Percentiles rank a stretch among this genome's conserved stretches.
phyloP scores from a whole-genome alignment of 257 asterid genomes.

The Osmanthus fragrans region DNA sequence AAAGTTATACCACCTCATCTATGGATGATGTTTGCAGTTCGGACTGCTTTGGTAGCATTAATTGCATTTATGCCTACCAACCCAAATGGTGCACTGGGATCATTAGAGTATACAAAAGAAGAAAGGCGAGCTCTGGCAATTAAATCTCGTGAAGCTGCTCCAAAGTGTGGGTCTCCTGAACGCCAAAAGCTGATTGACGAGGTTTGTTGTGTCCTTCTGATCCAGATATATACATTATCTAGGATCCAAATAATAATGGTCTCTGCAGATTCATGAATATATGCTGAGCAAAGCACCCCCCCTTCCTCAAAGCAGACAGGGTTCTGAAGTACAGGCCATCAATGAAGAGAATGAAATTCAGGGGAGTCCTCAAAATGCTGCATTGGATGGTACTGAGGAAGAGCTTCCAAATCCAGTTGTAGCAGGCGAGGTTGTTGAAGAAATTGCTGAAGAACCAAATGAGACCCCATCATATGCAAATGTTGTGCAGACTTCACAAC shows the following conservation, averaged over 20 bases:
- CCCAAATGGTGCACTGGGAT: slow-evolving; percentile 90
- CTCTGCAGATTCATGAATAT: slow-evolving; percentile 68
- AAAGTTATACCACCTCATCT: not conserved
- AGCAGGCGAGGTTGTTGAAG: slow-evolving; percentile 37
- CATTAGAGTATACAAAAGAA: slow-evolving; percentile 75
- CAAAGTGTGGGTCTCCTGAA: slow-evolving; percentile 65
- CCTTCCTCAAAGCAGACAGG: slow-evolving; percentile 45
- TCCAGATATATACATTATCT: not conserved
- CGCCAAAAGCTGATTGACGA: slow-evolving; percentile 83
- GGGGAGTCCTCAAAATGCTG: slow-evolving; percentile 33
- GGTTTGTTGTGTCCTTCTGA: slow-evolving; percentile 36
- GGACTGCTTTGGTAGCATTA: slow-evolving; percentile 88
- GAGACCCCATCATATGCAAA: slow-evolving; percentile 40
- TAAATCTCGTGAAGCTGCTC: slow-evolving; percentile 73
- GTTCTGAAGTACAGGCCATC: slow-evolving; percentile 35
- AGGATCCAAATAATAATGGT: not conserved
- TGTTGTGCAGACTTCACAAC: slow-evolving; percentile 38
- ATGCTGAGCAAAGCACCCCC: slow-evolving; percentile 73
- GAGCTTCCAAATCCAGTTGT: slow-evolving; percentile 29
- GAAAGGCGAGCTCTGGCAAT: slow-evolving; percentile 79
- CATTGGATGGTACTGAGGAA: slow-evolving; percentile 39
- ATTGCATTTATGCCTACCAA: slow-evolving; percentile 94
- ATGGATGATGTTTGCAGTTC: slow-evolving; percentile 49
- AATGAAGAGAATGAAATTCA: slow-evolving; percentile 34
- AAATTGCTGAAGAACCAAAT: slow-evolving; percentile 22